phyloP scores from a whole-genome alignment of 176 grass and related monocot genomes.

The Oryza rufipogon region DNA sequence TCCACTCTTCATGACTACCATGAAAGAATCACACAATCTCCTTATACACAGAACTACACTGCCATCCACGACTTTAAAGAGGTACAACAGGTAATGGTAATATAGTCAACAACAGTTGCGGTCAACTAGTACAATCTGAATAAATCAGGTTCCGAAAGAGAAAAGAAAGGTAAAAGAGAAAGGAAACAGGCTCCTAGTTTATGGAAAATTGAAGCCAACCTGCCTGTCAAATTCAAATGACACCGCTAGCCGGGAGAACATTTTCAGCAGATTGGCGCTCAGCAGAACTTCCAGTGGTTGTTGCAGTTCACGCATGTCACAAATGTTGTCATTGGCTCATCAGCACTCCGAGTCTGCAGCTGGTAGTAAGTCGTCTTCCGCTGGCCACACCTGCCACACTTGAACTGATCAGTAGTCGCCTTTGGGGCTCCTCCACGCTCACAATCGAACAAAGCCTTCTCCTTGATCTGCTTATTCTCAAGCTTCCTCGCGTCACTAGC shows the following conservation, averaged over 20 bases:
- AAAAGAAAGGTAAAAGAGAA: not conserved
- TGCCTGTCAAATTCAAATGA: conserved; percentile 5
- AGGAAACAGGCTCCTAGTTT: conserved; percentile 26
- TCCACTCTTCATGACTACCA: not conserved
- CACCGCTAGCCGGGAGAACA: conserved; percentile 19
- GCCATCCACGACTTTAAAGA: conserved; percentile 25
- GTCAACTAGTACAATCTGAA: conserved; percentile 53
- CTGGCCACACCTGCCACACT: conserved; percentile 76
- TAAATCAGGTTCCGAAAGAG: conserved; percentile 35
- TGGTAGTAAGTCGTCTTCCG: conserved; percentile 84
- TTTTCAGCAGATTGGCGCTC: conserved; percentile 10
- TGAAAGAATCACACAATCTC: not conserved
- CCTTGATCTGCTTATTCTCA: conserved; percentile 79
- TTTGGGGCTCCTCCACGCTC: conserved; percentile 65
- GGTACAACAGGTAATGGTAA: conserved; percentile 27
- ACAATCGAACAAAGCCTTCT: conserved; percentile 79
- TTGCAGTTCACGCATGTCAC: conserved; percentile 95
- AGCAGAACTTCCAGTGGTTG: conserved; percentile 96
- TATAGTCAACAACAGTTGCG: conserved; percentile 40
- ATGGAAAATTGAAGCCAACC: conserved; percentile 39
- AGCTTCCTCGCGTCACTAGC: conserved; percentile 73
- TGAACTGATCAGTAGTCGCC: conserved; percentile 89
- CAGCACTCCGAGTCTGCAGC: conserved; percentile 83
- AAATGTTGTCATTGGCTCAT: conserved; percentile 92
- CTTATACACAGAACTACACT: conserved; percentile 36